Conservation (phyloP, 768 basidiomycete genomes). For the Macrolepiota dolichaula region DNA sequence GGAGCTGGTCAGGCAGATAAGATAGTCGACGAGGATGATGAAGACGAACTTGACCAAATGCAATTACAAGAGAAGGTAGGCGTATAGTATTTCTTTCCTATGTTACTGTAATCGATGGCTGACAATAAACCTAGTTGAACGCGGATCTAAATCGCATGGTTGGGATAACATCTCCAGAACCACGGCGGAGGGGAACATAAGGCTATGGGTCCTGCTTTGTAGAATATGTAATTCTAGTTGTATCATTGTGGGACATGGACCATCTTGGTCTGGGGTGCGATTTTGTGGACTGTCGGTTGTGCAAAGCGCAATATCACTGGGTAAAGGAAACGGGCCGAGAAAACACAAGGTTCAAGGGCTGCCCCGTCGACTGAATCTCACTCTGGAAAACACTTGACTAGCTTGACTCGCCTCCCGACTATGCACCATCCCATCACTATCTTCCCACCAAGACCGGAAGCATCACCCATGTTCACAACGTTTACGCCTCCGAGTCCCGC, state of each 20-base stretch:
- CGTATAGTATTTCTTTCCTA: not conserved
- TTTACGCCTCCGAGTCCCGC: too few relatives aligned
- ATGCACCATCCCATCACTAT: too few relatives aligned
- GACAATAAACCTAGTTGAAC: constrained; percentile 21
- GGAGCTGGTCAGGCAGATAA: constrained; percentile 56
- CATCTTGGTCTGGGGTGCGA: not conserved
- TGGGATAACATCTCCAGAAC: constrained; percentile 41
- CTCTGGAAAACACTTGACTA: too few relatives aligned
- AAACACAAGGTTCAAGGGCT: not conserved
- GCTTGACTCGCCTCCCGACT: too few relatives aligned
- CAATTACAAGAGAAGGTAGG: constrained; percentile 56
- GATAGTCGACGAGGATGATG: constrained; percentile 56
- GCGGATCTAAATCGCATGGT: constrained; percentile 59
- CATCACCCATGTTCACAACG: too few relatives aligned
- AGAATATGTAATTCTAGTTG: not conserved
- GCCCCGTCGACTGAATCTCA: too few relatives aligned
- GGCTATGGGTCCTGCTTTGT: not conserved
- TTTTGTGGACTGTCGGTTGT: too few relatives aligned
- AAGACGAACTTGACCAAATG: constrained; percentile 68
- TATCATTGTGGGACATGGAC: not conserved
- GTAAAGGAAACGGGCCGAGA: not conserved
- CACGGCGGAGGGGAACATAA: constrained; percentile 26
- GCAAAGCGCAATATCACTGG: too few relatives aligned
- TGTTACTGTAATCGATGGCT: not conserved
- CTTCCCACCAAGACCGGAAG: too few relatives aligned